A percentile compares a stretch with the other conserved stretches of the same genome.
Evolutionary conservation across 306 rosid species (phyloP).

Genomic region (Prunus padus): DNA sequence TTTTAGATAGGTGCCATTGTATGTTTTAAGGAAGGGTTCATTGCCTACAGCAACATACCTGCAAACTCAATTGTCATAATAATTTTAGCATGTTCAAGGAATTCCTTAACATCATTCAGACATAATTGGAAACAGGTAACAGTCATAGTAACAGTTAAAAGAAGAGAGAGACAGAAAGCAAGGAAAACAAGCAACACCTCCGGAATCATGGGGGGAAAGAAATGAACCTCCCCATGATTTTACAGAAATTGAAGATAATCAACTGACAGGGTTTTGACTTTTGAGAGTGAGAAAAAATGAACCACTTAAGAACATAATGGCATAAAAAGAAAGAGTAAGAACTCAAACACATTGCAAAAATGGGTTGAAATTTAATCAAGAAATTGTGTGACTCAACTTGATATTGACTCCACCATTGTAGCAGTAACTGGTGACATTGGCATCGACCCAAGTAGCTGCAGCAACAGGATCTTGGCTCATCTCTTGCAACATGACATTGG

Average conservation of each 20-base stretch:
- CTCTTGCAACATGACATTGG: slow-evolving; percentile 66
- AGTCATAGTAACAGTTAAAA: neutral
- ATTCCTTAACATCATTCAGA: neutral
- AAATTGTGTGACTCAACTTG: slow-evolving; percentile 61
- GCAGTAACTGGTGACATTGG: slow-evolving; percentile 70
- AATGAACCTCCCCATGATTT: neutral
- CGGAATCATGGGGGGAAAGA: neutral
- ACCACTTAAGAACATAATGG: neutral
- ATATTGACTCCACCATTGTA: slow-evolving; percentile 79
- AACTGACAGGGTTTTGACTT: too few relatives aligned
- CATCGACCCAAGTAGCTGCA: slow-evolving; percentile 86
- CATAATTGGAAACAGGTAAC: neutral
- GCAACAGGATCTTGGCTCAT: slow-evolving; percentile 54
- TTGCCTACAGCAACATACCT: slow-evolving; percentile 96
- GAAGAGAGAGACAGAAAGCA: neutral
- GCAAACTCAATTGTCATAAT: slow-evolving; percentile 26
- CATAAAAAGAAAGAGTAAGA: neutral
- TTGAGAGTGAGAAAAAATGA: neutral
- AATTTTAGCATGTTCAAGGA: neutral
- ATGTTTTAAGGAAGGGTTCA: slow-evolving; percentile 84
- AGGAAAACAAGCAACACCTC: neutral
- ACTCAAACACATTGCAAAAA: neutral
- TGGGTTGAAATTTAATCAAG: neutral
- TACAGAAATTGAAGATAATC: too few relatives aligned
- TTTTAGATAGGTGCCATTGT: slow-evolving; percentile 63